phyloP scores from a whole-genome alignment of 1,284 basidiomycete species.

The Mycosarcoma maydis region DNA sequence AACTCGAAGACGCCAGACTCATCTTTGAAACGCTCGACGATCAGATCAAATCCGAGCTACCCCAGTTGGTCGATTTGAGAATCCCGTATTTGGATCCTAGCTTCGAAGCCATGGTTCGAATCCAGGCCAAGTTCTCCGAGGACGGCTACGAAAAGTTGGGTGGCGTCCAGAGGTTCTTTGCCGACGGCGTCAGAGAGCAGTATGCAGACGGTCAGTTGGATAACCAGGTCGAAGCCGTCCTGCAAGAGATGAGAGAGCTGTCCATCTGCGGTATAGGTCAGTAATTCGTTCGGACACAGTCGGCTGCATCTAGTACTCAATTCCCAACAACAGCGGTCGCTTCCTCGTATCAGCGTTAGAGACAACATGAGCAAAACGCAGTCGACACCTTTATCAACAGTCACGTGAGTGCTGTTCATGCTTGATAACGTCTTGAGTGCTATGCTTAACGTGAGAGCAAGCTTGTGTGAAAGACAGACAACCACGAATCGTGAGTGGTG shows the following conservation, averaged over 20 bases:
- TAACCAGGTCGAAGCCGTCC: conserved; percentile 89
- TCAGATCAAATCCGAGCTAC: conserved; percentile 88
- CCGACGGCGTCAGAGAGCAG: conserved; percentile 70
- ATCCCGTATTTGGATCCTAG: conserved; percentile 98
- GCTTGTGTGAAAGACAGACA: too few species aligned
- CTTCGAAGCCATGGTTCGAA: conserved; percentile 95
- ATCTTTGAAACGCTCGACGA: conserved; percentile 93
- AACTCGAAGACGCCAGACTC: conserved; percentile 90
- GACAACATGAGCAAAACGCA: too few species aligned
- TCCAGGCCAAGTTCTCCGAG: conserved; percentile 95
- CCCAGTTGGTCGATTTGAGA: conserved; percentile 89
- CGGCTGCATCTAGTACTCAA: too few species aligned
- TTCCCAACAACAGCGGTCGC: too few species aligned
- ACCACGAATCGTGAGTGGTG: too few species aligned
- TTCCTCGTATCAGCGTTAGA: too few species aligned
- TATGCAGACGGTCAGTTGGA: conserved; percentile 97
- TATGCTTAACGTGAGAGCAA: too few species aligned
- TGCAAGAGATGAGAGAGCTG: conserved; percentile 95
- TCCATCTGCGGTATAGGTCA: conserved; percentile 73
- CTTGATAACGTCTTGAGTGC: too few species aligned
- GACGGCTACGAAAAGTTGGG: conserved; percentile 98
- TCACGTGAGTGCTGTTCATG: too few species aligned
- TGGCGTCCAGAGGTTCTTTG: conserved; percentile 84
- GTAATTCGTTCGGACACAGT: conserved; percentile 7
- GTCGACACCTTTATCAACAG: too few species aligned